Evolutionary conservation across 345 rosid genomes (phyloP), one percentile per base, ranked within the genome.

Genomic region (Arabidopsis arenosa): DNA sequence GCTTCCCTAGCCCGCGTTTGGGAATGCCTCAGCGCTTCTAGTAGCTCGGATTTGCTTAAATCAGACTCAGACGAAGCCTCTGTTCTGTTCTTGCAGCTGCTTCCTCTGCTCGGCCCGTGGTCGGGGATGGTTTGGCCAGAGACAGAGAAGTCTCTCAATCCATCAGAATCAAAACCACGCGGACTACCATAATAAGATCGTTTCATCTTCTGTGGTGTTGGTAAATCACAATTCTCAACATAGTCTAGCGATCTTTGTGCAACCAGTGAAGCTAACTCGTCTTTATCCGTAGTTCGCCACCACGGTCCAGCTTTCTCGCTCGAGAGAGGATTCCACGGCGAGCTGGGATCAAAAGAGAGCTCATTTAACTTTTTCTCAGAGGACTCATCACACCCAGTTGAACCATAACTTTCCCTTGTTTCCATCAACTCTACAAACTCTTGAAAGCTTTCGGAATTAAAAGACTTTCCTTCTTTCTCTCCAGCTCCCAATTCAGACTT

Each of bases 1-100:
- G 99, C 98, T 83, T 96, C 93, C 78, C 99, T 89, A 35, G 99
- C 98, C 18, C 99, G 89, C 10, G 99, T 91, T 83, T 96, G 99
- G 44, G 99, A 96, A 74, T 82, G 97, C 35, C 96, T 41, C 30
- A 96, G 84, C 35, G 99, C 99, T 81, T 93, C 98, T 74, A 96
- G 64, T 10, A 96, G 84, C 88, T 86, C 83, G 26, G 89, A 81
- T 80, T 89, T 95, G 80, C 84, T 81, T 54, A 91, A 79, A 55
- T 80, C 91, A 53, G 76, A 43, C 75, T 88, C 89, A 4, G 81
- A 40, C 68, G 65, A 70, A 63, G 63, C 86, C 68, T 78, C 74
- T 6, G 68, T 30, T 48, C 77, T 72, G 63, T 53, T 53, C 37
- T 73, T 61, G 55, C 21, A 64, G 77, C 64, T 66, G 70, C n/a